Evolutionary conservation across 345 rosid genomes (phyloP), one percentile per base, ranked within the genome.

Genomic region (Populus deltoides): DNA sequence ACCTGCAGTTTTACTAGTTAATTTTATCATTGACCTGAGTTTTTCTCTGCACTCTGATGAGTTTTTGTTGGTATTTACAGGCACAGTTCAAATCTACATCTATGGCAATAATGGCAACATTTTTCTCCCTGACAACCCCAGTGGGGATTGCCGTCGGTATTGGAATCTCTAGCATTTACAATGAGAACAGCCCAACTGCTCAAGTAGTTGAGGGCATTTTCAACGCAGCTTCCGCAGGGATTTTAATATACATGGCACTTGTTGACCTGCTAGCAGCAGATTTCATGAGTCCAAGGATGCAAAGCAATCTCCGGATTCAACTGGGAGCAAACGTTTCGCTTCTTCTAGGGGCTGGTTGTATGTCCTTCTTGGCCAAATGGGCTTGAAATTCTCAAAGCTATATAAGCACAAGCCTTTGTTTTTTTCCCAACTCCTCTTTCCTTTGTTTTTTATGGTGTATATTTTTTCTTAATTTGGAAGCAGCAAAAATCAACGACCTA

Each of bases 221-320:
- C 74, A 82, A 88, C 18, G 85, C 94, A 27, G 93, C 93, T 12
- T 87, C 96, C 1, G 88, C 93, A 49, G 97, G 96, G 72, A 89
- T 93, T 22, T 84, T 93, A 77, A 88, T 88, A 12, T 91, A 91
- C 79, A 90, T 91, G 97, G 90, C 97, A 24, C 90, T 93, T 3
- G 97, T 93, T n/a, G 96, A 93, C 73, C 84, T 93, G n/a, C 80
- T 90, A 25, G 97, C 97, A 22, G 78, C 88, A 35, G 96, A 91
- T 80, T 90, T 91, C 70, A 86, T 89, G 87, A 86, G 77, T 68
- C 89, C 94, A 8, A 89, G 77, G 77, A 51, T 91, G 81, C 96
- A 88, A 76, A 70, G 71, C 66, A 90, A 86, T 68, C 18, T 79
- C 3, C 87, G 87, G 82, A 89, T 91, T 62, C 92, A 87, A 72